Evolutionary conservation across 768 basidiomycete species (phyloP).

Genomic region (Psilocybe cyanescens): DNA sequence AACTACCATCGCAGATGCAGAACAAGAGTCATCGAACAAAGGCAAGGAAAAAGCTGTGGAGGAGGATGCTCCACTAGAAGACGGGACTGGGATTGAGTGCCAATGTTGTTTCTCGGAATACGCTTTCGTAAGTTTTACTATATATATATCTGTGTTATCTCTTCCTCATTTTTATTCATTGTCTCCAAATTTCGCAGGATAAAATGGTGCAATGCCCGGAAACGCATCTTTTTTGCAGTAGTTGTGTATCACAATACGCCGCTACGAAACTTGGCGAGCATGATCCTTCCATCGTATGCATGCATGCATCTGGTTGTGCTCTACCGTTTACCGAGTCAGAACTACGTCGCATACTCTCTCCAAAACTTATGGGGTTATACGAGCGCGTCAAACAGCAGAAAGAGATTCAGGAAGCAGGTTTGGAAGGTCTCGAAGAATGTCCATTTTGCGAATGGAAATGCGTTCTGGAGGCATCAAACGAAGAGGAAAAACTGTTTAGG

Average conservation of each 20-base stretch:
- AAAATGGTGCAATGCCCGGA: conserved; percentile 91
- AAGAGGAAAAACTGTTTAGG: conserved; percentile 65
- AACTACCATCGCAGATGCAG: conserved; percentile 1
- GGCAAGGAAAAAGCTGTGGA: conserved; percentile 34
- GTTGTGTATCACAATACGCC: conserved; percentile 72
- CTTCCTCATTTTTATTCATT: conserved; percentile 1
- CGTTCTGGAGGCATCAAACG: conserved; percentile 60
- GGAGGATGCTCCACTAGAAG: conserved; percentile 46
- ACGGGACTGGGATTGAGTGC: conserved; percentile 75
- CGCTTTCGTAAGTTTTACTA: conserved; percentile 57
- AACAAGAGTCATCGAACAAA: conserved; percentile 8
- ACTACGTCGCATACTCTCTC: conserved; percentile 66
- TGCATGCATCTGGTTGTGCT: conserved; percentile 79
- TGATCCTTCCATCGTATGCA: conserved; percentile 70
- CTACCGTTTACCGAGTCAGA: conserved; percentile 71
- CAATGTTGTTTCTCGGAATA: conserved; percentile 84
- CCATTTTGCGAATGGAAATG: conserved; percentile 90
- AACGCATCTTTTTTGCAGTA: conserved; percentile 82
- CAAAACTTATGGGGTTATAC: conserved; percentile 71
- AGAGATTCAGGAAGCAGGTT: conserved; percentile 75
- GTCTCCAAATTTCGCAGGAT: conserved; percentile 46
- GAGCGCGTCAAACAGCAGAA: conserved; percentile 77
- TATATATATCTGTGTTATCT: not conserved
- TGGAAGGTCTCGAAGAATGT: conserved; percentile 87
- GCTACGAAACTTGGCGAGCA: conserved; percentile 69